Evolutionary conservation across 1,284 basidiomycete genomes (phyloP).

Genomic region (Thecaphora thlaspeos): DNA sequence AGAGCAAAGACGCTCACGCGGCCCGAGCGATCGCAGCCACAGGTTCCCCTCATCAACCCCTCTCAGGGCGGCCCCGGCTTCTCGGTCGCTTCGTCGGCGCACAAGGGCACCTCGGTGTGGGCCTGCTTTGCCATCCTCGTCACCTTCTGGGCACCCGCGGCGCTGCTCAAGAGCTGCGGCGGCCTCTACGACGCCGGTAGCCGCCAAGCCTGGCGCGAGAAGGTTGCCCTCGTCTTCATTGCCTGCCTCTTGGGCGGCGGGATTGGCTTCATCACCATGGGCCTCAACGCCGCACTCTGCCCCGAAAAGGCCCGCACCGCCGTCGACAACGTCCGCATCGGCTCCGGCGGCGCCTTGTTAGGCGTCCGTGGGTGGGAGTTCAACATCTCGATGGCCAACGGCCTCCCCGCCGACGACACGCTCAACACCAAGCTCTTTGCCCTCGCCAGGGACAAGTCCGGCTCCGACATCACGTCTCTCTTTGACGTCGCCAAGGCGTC

Average conservation of each 20-base stretch:
- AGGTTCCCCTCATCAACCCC: constrained; percentile 72
- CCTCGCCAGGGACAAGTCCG: constrained; percentile 60
- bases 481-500: constrained; percentile 62
- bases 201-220: constrained; percentile 84
- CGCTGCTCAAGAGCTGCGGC: constrained; percentile 57
- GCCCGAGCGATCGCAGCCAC: constrained; percentile 66
- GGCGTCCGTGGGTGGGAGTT: constrained; percentile 76
- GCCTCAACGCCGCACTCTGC: constrained; percentile 93
- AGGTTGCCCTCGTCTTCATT: constrained; percentile 86
- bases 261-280: constrained; percentile 97
- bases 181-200: constrained; percentile 41
- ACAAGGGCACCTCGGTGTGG: constrained; percentile 35
- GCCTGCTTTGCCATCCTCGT: constrained; percentile 29
- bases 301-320: constrained; percentile 61
- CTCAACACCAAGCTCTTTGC: constrained; percentile 20
- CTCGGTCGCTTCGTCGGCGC: constrained; percentile 9
- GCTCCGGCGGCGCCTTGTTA: constrained; percentile 59
- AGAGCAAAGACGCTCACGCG: constrained; percentile 68
- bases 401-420: constrained; percentile 62
- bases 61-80: constrained; percentile 54
- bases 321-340: constrained; percentile 41
- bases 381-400: constrained; percentile 66
- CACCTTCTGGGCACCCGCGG: constrained; percentile 54
- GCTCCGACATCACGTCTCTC: constrained; percentile 82
- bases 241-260: constrained; percentile 79